phyloP scores from a whole-genome alignment of 805 yeast species.

The Ogataea zsoltii region DNA sequence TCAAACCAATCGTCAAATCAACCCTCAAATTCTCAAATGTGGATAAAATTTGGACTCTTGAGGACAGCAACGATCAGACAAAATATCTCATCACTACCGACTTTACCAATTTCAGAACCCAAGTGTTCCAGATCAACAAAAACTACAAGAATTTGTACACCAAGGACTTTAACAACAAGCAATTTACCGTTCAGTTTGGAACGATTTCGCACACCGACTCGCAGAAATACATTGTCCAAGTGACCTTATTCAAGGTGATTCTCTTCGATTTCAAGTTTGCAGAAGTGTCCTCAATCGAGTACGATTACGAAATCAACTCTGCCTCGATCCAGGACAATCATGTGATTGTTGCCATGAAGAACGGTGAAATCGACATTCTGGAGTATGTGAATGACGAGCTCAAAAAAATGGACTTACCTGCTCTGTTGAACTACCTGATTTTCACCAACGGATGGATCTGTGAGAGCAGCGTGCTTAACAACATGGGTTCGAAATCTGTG shows the following conservation, averaged over 20 bases:
- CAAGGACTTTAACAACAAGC: conserved; percentile 62
- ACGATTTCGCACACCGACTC: conserved; percentile 33
- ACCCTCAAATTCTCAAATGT: conserved; percentile 73
- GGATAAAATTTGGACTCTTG: conserved; percentile 73
- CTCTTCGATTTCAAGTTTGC: conserved; percentile 65
- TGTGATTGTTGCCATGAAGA: conserved; percentile 60
- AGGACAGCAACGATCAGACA: conserved; percentile 36
- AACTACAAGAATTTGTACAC: conserved; percentile 62
- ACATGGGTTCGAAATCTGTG: conserved; percentile 35
- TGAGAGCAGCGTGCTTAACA: conserved; percentile 47
- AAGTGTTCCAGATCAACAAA: conserved; percentile 62
- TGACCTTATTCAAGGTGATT: conserved; percentile 64
- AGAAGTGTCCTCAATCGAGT: conserved; percentile 48
- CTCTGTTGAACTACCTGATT: conserved; percentile 39
- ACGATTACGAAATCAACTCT: conserved; percentile 62
- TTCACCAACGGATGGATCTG: conserved; percentile 71
- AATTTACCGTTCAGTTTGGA: conserved; percentile 66
- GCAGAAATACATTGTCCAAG: conserved; percentile 67
- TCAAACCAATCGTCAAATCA: conserved; percentile 67
- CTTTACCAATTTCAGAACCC: conserved; percentile 60
- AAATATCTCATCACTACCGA: conserved; percentile 75
- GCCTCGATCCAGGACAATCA: conserved; percentile 64
- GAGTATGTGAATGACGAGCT: conserved; percentile 36
- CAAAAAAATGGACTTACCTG: conserved; percentile 35
- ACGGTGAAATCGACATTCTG: conserved; percentile 68